Base-by-base conservation (phyloP, 2,329 filamentous ascomycete species). In the Ophiostoma angusticollis region DNA sequence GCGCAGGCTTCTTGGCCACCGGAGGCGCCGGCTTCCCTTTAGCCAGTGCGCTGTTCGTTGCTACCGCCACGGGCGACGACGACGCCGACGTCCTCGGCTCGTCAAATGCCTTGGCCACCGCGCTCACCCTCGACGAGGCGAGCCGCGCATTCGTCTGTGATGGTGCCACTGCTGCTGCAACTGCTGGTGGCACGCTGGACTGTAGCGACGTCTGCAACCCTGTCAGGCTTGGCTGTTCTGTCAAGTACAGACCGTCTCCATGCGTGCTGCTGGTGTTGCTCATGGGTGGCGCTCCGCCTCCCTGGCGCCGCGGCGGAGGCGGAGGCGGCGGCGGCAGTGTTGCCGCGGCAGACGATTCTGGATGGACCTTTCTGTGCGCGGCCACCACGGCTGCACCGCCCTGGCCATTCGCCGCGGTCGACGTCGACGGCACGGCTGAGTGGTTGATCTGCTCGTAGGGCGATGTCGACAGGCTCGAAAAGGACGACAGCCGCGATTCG, bases 1-100 rank as follows among this genome's bases (percentile, higher is more conserved):
- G 70, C 3, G 69, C 63, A 1, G 78, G 78, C 49, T 82, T 82
- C 53, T 65, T 72, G 17, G 76, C 78, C 35, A 81, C 63, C 1
- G 69, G 70, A 5, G 71, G 74, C n/a, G 68, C 58, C 9, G 58
- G 52, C 45, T 67, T 69, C 12, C 57, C 43, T 11, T 45, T 44
- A 17, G 50, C 22, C 29, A 5, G 11, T 12, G 21, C n/a, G 34
- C 39, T 9, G 39, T 38, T n/a, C n/a, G n/a, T n/a, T n/a, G n/a
- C n/a, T n/a, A n/a, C n/a, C n/a, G n/a, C n/a, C n/a, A n/a, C n/a
- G 6, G 25, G 13, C 4, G 28, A 8, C 1, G 24, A 14, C 23
- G 57, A 56, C 28, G 56, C 55, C 1, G 64, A 61, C 3, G 56
- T 52, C 14, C 52, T 14, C 58, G 58, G 39, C 23, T 44, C 41